Conservation (phyloP, 129 eudicot genomes). For the Silybum marianum region DNA sequence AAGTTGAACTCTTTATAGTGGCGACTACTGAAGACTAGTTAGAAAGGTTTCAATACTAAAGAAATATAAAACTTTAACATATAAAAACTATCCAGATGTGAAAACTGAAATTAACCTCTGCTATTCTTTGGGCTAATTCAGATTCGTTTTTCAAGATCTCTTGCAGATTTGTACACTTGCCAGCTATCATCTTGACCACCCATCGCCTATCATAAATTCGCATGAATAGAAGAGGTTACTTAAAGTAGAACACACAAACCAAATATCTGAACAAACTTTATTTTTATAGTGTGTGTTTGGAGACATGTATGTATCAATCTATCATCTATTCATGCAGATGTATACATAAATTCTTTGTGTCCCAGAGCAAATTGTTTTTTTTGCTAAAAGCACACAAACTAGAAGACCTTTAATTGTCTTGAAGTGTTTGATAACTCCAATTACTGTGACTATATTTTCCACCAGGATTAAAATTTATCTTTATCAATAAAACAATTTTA, state of each 20-base stretch:
- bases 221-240: constrained; percentile 25
- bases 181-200: constrained; percentile 85
- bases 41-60: neutral
- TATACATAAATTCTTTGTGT: neutral
- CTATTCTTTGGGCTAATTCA: constrained; percentile 60
- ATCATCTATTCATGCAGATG: neutral
- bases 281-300: neutral
- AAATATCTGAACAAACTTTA: neutral
- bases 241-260: constrained; percentile 6
- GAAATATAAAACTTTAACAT: neutral
- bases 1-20: neutral
- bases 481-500: neutral
- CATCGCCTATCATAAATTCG: constrained; percentile 70
- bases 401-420: constrained; percentile 10
- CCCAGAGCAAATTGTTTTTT: neutral
- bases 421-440: constrained; percentile 1
- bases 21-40: neutral
- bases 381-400: constrained; percentile 3
- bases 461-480: neutral
- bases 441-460: constrained; percentile 2
- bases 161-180: constrained; percentile 59
- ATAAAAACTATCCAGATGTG: constrained; percentile 8
- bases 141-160: constrained; percentile 78
- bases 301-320: neutral
- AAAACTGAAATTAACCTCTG: constrained; percentile 63